Evolutionary conservation across 257 asterid species (phyloP), one percentile per base, ranked within the genome.

Genomic region (Henckelia pumila): DNA sequence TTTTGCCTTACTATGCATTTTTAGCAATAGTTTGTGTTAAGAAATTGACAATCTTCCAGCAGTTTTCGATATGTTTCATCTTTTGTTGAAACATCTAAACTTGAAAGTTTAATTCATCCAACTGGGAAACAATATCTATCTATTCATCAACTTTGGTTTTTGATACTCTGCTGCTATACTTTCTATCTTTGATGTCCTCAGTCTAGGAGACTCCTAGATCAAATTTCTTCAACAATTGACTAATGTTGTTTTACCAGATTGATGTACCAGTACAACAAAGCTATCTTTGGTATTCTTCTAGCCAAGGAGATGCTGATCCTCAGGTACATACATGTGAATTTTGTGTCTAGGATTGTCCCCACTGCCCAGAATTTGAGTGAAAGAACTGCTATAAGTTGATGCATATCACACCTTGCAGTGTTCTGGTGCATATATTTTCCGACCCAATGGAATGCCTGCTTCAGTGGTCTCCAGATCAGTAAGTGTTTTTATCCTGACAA

Each of bases 371-470:
- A 10, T 69, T 40, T 55, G 57, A 16, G 14, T 17, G n/a, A 68
- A 52, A 63, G 30, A 59, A 47, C 56, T 71, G 19, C 52, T 32
- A 47, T 44, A 50, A 50, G 73, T 69, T 64, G 69, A 67, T 66
- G 47, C 29, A n/a, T 61, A 61, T 64, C 65, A 16, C 59, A 65
- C 69, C 29, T 23, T 64, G 74, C 82, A 91, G 96, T 7, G 76
- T 67, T 88, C 97, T 69, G 95, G 97, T 65, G 95, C 97, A n/a
- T 88, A 91, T 71, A 86, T 91, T 79, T 91, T 91, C 80, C 86
- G 89, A 28, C 97, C 97, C 17, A 72, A 77, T 70, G 86, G 81
- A 67, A 64, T 85, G 10, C 68, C 82, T 68, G 89, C 95, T 19
- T 55, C 76, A 22, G 69, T 85, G 69, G 93, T 81, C 62, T 80